Evolutionary conservation across 2,329 filamentous ascomycete species (phyloP), one percentile per base, ranked within the genome.

Genomic region (Pleurostoma richardsiae): DNA sequence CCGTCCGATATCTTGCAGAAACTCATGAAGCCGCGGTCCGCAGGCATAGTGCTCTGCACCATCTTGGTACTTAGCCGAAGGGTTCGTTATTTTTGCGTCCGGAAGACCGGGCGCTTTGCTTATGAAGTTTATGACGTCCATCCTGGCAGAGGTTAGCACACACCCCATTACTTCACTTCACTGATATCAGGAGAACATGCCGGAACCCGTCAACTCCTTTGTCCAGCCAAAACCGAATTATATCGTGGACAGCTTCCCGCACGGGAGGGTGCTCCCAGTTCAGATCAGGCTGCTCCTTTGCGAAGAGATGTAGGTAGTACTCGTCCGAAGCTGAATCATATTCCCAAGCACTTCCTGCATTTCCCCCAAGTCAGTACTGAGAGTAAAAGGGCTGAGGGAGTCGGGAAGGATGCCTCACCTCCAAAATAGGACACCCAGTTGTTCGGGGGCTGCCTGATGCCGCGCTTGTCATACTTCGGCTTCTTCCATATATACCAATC

Each of bases 201-300:
- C 82, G 74, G 68, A 85, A 86, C 4, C 83, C 83, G 48, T 83
- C 77, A 1, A 80, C 77, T 3, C 85, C 85, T 38, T 79, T 78
- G 51, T 86, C 72, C 2, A 90, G 75, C 86, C 86, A 90, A 65
- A 90, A 90, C 27, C 76, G 74, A 73, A 88, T 84, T 27, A 83
- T 75, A 39, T 83, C 72, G 60, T 88, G 83, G 3, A 88, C 82
- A 3, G 82, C 83, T 46, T 76, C 66, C 31, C 85, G 76, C 3
- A 87, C 81, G 1, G 75, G 74, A 0, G 74, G 72, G 55, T 85
- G 84, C 59, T 89, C 83, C 86, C 86, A 90, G 66, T 90, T 90
- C 39, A 91, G 75, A 53, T 90, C 87, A 0, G 87, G 86, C 59
- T 90, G 86, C 53, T 85, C 79, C 4, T 74, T 76, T 39, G 79